These are phyloP conservation scores for Colletotrichum gigasporum DNA, from an alignment of 2,329 filamentous ascomycete genomes.

Conservation along the genomic window DNA sequence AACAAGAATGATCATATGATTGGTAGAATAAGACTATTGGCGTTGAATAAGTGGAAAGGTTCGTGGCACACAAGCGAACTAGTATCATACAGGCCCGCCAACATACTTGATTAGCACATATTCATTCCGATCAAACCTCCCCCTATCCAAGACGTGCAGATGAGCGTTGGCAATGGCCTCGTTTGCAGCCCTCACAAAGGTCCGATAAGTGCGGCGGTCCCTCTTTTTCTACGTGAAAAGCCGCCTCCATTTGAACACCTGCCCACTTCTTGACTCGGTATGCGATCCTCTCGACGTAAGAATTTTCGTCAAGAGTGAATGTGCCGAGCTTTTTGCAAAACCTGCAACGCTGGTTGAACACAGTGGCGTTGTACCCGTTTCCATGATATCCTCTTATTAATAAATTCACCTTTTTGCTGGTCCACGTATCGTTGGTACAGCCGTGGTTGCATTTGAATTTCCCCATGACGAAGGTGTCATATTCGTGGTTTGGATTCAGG, in stretches of 20 bases:
- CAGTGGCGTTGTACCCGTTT: conserved; percentile 44
- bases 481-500: conserved; percentile 27
- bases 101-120: no score
- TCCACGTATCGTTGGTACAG: conserved; percentile 39
- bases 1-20: conserved; percentile 39
- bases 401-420: conserved; percentile 44
- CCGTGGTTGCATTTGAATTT: conserved; percentile 42
- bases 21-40: no score
- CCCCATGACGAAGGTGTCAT: conserved; percentile 44
- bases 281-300: conserved; percentile 45
- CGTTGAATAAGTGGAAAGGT: no score
- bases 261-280: conserved; percentile 50
- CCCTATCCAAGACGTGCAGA: no score
- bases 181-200: conserved; percentile 49
- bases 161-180: conserved; percentile 42
- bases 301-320: conserved; percentile 38
- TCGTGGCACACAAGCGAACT: no score
- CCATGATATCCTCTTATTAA: conserved; percentile 43
- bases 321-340: conserved; percentile 39
- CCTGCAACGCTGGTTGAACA: conserved; percentile 49
- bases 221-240: not conserved
- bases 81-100: no score
- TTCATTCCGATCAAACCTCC: no score
- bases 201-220: conserved; percentile 36
- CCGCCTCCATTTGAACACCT: conserved; percentile 35